Base-by-base conservation (phyloP, 352 stramenopile species). In the Phytophthora colocasiae region DNA sequence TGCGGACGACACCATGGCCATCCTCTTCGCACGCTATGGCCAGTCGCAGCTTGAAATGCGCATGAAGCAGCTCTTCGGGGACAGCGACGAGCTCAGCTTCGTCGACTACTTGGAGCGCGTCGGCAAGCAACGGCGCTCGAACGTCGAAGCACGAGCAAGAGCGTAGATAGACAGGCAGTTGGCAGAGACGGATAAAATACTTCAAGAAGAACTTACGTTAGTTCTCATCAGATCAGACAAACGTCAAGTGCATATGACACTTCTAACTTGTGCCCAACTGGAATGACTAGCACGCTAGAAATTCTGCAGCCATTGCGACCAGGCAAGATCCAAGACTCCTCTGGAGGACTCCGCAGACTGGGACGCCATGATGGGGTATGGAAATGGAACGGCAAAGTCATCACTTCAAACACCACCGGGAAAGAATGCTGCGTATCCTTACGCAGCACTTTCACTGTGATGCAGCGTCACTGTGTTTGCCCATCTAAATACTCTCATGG, bases 1-100 rank as follows among this genome's bases (percentile, higher is more conserved):
- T 3, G 95, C 98, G 8, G 97, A 99, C 73, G 97, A 99, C 71
- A 99, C 96, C 3, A 99, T 99, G 97, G 95, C 98, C 53, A 98
- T 99, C 71, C 80, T 99, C 14, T 99, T 98, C 74, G 93, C 92
- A 41, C 84, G 96, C 39, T 97, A 97, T 57, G 90, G 85, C 24
- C 86, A 94, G 43, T 89, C 89, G 32, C 83, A 96, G 63, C 78
- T 98, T 8, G 92, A 97, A 65, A 91, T 87, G 71, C 85, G 92
- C 64, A 96, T 97, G 89, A 94, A 92, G 70, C 88, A 93, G 68
- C 83, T 97, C 40, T 97, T 97, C 56, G 90, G 91, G 10, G 91
- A 97, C 56, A 91, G 80, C 58, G 81, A 92, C 60, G 87, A 94
- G 59, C 73, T 94, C 61, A 82, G 55, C 11, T 94, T 96, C 46